These are phyloP conservation scores for Rubus idaeus DNA, from an alignment of 306 rosid species.

Conservation along the genomic window DNA sequence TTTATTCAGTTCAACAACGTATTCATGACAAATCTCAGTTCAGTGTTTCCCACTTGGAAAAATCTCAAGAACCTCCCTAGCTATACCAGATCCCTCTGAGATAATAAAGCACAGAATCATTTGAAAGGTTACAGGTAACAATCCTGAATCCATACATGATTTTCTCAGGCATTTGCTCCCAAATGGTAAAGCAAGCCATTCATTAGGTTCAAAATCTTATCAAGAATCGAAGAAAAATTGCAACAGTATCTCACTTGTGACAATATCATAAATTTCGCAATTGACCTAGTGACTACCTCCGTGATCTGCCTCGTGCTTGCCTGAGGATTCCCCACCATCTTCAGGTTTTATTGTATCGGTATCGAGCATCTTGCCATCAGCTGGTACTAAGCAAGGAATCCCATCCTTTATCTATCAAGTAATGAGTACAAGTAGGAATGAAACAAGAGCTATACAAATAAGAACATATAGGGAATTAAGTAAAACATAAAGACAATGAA, in stretches of 20 bases:
- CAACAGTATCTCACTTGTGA: not conserved
- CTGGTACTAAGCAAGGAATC: constrained; percentile 79
- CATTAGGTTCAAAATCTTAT: too few relatives aligned
- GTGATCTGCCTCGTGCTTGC: constrained; percentile 21
- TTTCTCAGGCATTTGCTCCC: not conserved
- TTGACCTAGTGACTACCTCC: constrained; percentile 28
- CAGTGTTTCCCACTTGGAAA: not conserved
- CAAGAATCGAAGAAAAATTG: too few relatives aligned
- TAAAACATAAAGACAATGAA: not conserved
- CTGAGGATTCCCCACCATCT: constrained; percentile 29
- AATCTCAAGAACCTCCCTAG: not conserved
- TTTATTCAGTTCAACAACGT: not conserved
- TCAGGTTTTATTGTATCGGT: constrained; percentile 42
- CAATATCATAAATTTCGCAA: constrained; percentile 9
- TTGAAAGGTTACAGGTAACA: not conserved
- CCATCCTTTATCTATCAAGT: constrained; percentile 65
- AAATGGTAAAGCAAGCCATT: not conserved
- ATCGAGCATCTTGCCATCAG: constrained; percentile 70
- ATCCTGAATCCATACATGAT: not conserved
- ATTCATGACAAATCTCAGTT: not conserved
- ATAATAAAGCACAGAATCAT: not conserved
- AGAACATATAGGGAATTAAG: not conserved
- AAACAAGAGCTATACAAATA: not conserved
- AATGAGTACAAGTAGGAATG: constrained; percentile 17
- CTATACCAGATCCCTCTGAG: not conserved